A percentile compares a stretch with the other conserved stretches of the same genome.
Evolutionary conservation across 345 rosid species (phyloP).

Genomic region (Citrus sp.): DNA sequence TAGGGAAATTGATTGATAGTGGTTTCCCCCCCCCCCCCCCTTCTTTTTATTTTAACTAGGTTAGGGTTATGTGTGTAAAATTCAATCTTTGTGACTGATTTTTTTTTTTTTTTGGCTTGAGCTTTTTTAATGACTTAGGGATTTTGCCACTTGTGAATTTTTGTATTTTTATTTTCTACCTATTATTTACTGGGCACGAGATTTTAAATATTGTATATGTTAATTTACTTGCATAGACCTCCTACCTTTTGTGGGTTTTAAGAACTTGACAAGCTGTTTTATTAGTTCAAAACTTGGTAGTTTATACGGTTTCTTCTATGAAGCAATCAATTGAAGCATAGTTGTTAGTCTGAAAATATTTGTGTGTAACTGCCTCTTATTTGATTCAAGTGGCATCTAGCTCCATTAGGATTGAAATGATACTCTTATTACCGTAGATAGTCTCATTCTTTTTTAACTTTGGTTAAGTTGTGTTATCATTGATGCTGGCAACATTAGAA

Average conservation of each 20-base stretch:
- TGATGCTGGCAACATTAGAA: not conserved
- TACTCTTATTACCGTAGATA: not conserved
- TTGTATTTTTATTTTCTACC: not conserved
- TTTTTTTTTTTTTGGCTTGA: not conserved
- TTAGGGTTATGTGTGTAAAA: not conserved
- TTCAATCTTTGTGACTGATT: not conserved
- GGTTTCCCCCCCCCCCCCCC: fast-evolving
- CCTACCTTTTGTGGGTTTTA: not conserved
- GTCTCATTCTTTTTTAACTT: not conserved
- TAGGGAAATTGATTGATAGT: not conserved
- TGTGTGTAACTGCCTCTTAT: not conserved
- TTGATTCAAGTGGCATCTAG: not conserved
- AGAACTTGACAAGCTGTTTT: not conserved
- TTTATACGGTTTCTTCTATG: not conserved
- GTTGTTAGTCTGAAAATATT: not conserved
- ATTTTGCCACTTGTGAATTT: not conserved
- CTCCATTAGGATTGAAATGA: not conserved
- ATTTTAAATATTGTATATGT: not conserved
- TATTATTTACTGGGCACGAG: not conserved
- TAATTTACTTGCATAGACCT: not conserved
- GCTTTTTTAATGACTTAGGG: not conserved
- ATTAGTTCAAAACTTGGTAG: not conserved
- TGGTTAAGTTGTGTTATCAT: not conserved
- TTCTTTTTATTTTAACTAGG: not conserved
- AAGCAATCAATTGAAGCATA: not conserved